Evolutionary conservation across 352 stramenopile genomes (phyloP).

Genomic region (Phytopythium chamaehyphon): DNA sequence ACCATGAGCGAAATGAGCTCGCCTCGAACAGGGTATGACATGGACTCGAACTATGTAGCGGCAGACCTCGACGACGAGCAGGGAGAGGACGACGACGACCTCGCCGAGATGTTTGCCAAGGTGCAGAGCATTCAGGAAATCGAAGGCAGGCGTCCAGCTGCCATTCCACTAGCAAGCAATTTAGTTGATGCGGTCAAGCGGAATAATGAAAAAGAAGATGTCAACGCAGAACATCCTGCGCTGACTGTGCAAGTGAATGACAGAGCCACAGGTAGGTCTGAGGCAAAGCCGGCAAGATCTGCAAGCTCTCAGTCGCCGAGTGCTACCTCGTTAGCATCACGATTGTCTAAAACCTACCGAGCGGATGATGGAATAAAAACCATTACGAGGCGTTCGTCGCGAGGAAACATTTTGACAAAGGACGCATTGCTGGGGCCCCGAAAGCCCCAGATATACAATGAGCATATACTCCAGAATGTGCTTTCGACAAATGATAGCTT

Average conservation of each 20-base stretch:
- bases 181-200: too few species aligned
- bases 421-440: slow-evolving; percentile 50
- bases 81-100: slow-evolving; percentile 45
- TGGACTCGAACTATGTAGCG: slow-evolving; percentile 34
- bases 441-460: slow-evolving; percentile 52
- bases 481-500: slow-evolving; percentile 38
- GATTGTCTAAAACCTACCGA: slow-evolving; percentile 9
- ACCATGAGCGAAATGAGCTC: slow-evolving; percentile 5
- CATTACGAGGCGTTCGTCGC: slow-evolving; percentile 31
- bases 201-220: too few species aligned
- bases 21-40: slow-evolving; percentile 13
- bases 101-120: slow-evolving; percentile 73
- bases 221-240: too few species aligned
- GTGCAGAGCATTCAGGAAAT: slow-evolving; percentile 58
- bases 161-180: neutral
- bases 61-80: slow-evolving; percentile 43
- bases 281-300: slow-evolving; percentile 13
- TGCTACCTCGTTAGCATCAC: neutral
- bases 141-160: slow-evolving; percentile 16
- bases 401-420: slow-evolving; percentile 9
- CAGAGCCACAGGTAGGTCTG: neutral
- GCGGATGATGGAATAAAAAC: slow-evolving; percentile 64
- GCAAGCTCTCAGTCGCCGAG: slow-evolving; percentile 12
- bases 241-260: neutral
- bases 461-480: slow-evolving; percentile 40